These are phyloP conservation scores for Halteria grandinella DNA, from an alignment of 73 alveolate species.

Conservation along the genomic window DNA sequence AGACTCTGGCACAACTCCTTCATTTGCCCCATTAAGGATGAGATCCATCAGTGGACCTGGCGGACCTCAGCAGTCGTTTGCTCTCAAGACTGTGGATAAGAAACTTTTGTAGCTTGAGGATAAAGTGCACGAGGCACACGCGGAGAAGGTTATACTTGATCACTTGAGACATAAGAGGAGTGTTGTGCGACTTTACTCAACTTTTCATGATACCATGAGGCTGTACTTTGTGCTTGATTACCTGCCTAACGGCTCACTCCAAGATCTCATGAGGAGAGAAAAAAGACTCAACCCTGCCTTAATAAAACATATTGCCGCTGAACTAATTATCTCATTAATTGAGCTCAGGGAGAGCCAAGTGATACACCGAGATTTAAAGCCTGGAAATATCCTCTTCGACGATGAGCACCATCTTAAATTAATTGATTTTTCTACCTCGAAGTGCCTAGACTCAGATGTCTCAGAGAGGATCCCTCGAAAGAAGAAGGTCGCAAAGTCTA, in stretches of 20 bases:
- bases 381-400: constrained; percentile 75
- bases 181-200: constrained; percentile 58
- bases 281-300: constrained; percentile 43
- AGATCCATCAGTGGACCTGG: background rate
- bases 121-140: constrained; percentile 68
- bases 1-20: background rate
- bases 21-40: background rate
- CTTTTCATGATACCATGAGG: constrained; percentile 64
- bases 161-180: constrained; percentile 61
- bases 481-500: constrained; percentile 8
- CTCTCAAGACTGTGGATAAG: constrained; percentile 72
- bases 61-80: constrained; percentile 18
- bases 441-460: constrained; percentile 37
- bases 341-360: constrained; percentile 65
- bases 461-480: constrained; percentile 62
- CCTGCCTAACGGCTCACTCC: constrained; percentile 78
- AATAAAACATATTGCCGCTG: constrained; percentile 65
- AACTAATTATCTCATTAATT: constrained; percentile 69
- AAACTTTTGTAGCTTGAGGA: constrained; percentile 66
- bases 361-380: constrained; percentile 79
- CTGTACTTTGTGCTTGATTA: constrained; percentile 73
- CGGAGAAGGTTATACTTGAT: constrained; percentile 68
- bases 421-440: constrained; percentile 78
- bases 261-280: constrained; percentile 50
- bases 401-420: constrained; percentile 70